Conservation (phyloP, 805 yeast species). For the Schizosaccharomyces osmophilus region DNA sequence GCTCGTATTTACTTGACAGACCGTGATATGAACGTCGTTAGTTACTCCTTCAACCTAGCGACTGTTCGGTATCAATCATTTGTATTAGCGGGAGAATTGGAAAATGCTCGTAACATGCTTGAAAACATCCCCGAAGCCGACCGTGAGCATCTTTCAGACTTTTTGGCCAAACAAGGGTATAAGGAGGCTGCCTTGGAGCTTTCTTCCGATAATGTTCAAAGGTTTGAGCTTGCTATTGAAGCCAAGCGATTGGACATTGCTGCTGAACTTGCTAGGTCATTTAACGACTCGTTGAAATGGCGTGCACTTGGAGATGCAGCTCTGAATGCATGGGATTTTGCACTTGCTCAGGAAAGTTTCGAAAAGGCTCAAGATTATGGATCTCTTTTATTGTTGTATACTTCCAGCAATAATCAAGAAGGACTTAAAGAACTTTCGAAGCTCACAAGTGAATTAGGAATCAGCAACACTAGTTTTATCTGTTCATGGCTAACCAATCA, state of each 20-base stretch:
- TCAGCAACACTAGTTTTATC: slow-evolving; percentile 74
- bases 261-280: slow-evolving; percentile 30
- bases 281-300: slow-evolving; percentile 47
- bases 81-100: slow-evolving; percentile 82
- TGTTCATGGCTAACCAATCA: slow-evolving; percentile 75
- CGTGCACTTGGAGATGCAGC: slow-evolving; percentile 75
- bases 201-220: slow-evolving; percentile 72
- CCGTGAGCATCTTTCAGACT: slow-evolving; percentile 59
- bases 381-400: slow-evolving; percentile 55
- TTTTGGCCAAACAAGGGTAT: slow-evolving; percentile 80
- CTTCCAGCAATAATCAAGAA: slow-evolving; percentile 48
- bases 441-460: slow-evolving; percentile 46
- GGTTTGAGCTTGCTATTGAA: slow-evolving; percentile 66
- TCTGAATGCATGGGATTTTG: slow-evolving; percentile 50
- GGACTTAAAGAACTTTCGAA: slow-evolving; percentile 41
- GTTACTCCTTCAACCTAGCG: slow-evolving; percentile 59
- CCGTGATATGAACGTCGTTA: slow-evolving; percentile 59
- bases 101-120: slow-evolving; percentile 43
- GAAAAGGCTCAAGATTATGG: slow-evolving; percentile 58
- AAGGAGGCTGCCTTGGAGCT: slow-evolving; percentile 59
- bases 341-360: slow-evolving; percentile 58
- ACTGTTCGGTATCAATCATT: slow-evolving; percentile 90
- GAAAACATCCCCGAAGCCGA: slow-evolving; percentile 35
- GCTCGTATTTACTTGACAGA: slow-evolving; percentile 76
- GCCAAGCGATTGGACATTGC: slow-evolving; percentile 55